Percentiles rank a stretch among this genome's conserved stretches.
Conservation (phyloP, 2,329 filamentous ascomycete species). For the Mycosphaerella sp. region DNA sequence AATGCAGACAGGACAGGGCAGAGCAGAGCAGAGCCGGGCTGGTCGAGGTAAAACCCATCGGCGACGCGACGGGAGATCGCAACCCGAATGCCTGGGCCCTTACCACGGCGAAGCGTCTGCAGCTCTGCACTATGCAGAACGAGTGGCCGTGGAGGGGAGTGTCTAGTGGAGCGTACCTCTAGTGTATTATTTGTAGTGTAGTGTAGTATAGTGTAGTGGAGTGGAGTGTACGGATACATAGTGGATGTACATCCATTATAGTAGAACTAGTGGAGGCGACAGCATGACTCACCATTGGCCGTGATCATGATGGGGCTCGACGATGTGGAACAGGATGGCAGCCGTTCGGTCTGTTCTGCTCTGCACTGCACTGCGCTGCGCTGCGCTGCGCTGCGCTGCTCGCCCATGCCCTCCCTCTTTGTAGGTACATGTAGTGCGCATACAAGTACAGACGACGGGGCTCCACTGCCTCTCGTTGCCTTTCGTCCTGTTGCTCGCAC, state of each 20-base stretch:
- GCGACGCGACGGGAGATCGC: too few species aligned
- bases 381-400: too few species aligned
- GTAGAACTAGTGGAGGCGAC: constrained; percentile 12
- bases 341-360: not conserved
- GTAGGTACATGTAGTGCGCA: not conserved
- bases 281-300: constrained; percentile 22
- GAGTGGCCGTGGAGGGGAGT: too few species aligned
- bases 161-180: too few species aligned
- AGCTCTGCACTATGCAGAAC: constrained; percentile 8
- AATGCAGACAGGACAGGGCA: constrained; percentile 11
- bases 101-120: constrained; percentile 11
- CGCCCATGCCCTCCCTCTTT: too few species aligned
- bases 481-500: not conserved
- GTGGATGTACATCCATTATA: too few species aligned
- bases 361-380: too few species aligned
- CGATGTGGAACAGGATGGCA: constrained; percentile 13
- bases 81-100: constrained; percentile 16
- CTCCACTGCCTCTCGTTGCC: constrained; percentile 9
- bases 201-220: too few species aligned
- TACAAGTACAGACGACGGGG: constrained; percentile 16
- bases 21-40: constrained; percentile 1
- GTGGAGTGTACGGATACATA: too few species aligned
- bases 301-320: constrained; percentile 8
- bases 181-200: too few species aligned
- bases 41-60: not conserved